phyloP scores from a whole-genome alignment of 2,329 filamentous ascomycete genomes.

The Aurifilum marmelostoma region DNA sequence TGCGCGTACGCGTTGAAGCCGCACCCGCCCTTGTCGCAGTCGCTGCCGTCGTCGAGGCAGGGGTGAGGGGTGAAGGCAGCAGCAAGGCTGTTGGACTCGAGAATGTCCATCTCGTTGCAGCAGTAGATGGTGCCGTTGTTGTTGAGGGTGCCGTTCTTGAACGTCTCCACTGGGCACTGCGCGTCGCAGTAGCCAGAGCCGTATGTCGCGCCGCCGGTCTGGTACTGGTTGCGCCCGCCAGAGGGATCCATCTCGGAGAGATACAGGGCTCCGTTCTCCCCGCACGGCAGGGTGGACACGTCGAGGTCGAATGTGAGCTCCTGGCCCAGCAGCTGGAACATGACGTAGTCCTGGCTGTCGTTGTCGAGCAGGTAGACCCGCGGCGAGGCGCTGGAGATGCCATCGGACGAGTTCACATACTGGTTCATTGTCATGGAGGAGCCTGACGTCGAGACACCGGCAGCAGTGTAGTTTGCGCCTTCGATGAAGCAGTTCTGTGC shows the following conservation, averaged over 20 bases:
- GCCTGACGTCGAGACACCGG: conserved; percentile 34
- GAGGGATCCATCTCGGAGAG: conserved; percentile 44
- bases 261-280: conserved; percentile 62
- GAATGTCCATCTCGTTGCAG: conserved; percentile 55
- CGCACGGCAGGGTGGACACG: conserved; percentile 62
- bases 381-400: conserved; percentile 36
- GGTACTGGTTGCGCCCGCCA: conserved; percentile 52
- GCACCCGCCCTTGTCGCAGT: conserved; percentile 61
- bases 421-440: conserved; percentile 36
- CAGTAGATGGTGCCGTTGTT: conserved; percentile 48
- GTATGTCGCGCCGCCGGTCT: conserved; percentile 44
- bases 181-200: conserved; percentile 51
- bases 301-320: conserved; percentile 69
- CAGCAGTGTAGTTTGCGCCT: conserved; percentile 46
- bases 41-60: conserved; percentile 44
- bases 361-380: conserved; percentile 53
- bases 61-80: conserved; percentile 62
- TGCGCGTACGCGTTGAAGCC: conserved; percentile 45
- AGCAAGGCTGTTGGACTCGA: conserved; percentile 62
- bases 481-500: conserved; percentile 54
- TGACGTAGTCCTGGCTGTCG: conserved; percentile 30
- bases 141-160: conserved; percentile 46
- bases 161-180: conserved; percentile 45
- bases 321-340: conserved; percentile 59
- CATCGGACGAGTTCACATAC: conserved; percentile 32